Evolutionary conservation across 768 basidiomycete genomes (phyloP).

Genomic region (Clavulina sp.): DNA sequence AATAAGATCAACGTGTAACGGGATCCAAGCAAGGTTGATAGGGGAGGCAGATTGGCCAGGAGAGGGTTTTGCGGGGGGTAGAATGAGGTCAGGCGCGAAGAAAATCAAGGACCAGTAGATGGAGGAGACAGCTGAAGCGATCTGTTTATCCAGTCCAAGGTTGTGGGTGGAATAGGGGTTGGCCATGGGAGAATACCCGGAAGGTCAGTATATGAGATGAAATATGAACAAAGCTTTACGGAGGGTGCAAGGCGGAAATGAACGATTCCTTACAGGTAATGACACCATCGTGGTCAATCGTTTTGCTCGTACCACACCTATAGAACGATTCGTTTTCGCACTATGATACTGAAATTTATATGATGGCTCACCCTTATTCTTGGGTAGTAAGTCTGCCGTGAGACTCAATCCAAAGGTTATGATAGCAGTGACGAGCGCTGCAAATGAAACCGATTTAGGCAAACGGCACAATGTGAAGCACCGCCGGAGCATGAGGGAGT

Average conservation of each 20-base stretch:
- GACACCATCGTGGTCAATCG: no score
- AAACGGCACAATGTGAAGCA: neutral
- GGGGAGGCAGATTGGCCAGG: conserved; percentile 18
- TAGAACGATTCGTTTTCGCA: no score
- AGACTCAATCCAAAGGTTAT: no score
- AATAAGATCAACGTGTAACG: conserved; percentile 38
- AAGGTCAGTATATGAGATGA: conserved; percentile 35
- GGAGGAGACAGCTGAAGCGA: conserved; percentile 30
- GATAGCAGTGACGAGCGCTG: no score
- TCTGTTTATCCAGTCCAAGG: conserved; percentile 14
- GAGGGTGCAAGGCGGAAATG: neutral
- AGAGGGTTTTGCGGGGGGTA: conserved; percentile 20
- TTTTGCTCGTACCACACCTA: no score
- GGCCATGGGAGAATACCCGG: conserved; percentile 29
- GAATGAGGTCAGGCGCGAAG: conserved; percentile 39
- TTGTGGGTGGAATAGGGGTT: conserved; percentile 19
- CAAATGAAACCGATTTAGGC: neutral
- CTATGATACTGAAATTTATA: no score
- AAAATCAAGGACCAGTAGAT: conserved; percentile 57
- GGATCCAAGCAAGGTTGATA: conserved; percentile 19
- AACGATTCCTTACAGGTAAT: neutral
- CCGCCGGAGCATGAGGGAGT: neutral
- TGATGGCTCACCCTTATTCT: no score
- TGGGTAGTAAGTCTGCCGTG: no score
- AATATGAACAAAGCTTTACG: neutral